These are phyloP conservation scores for Fusarium nurragi DNA, from an alignment of 2,329 filamentous ascomycete genomes.

Conservation along the genomic window DNA sequence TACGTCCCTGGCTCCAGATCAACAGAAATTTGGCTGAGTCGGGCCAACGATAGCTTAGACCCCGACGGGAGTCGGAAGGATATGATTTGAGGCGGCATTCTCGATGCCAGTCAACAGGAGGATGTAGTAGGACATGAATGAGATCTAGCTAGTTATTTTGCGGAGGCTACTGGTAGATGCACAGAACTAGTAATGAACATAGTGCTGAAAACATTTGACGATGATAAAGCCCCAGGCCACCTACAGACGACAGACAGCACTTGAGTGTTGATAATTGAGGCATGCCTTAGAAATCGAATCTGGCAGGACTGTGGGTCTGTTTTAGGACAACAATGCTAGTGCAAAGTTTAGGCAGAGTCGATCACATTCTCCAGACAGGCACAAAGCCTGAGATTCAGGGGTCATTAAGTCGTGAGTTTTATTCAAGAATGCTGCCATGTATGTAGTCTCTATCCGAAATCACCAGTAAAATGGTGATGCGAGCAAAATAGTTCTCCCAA, in stretches of 20 bases:
- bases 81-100: constrained; percentile 28
- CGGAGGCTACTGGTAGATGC: constrained; percentile 36
- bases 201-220: constrained; percentile 34
- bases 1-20: constrained; percentile 33
- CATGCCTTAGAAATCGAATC: constrained; percentile 2
- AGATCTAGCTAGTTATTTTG: constrained; percentile 36
- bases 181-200: constrained; percentile 47
- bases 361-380: constrained; percentile 20
- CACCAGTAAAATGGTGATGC: background rate
- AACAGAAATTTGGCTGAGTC: constrained; percentile 29
- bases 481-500: constrained; percentile 12
- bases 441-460: constrained; percentile 21
- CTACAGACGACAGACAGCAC: too few relatives aligned
- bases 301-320: background rate
- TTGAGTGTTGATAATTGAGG: background rate
- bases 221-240: background rate
- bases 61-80: constrained; percentile 9
- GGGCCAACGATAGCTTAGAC: constrained; percentile 14
- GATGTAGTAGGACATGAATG: constrained; percentile 19
- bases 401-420: constrained; percentile 36
- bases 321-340: background rate
- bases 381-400: background rate
- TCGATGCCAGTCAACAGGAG: constrained; percentile 14
- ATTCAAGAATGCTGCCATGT: constrained; percentile 27
- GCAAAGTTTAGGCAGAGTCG: background rate